Percentiles rank a stretch among this genome's conserved stretches.
These are phyloP conservation scores for Phytopythium sindhum DNA, from an alignment of 352 stramenopile species.

Conservation along the genomic window DNA sequence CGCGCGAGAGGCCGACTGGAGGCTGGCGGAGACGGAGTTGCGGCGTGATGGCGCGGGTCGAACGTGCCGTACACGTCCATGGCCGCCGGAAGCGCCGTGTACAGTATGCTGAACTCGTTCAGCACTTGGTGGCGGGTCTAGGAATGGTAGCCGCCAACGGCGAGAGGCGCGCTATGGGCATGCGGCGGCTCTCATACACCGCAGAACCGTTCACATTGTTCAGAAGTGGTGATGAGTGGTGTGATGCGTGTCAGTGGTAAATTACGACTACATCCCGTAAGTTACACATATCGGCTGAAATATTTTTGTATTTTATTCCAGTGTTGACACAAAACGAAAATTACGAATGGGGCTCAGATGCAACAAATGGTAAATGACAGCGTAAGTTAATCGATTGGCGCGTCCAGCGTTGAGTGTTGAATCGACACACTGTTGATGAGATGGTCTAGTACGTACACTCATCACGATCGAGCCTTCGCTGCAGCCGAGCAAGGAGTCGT, in stretches of 20 bases:
- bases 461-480: no score
- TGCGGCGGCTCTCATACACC: not conserved
- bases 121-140: not conserved
- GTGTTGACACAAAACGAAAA: no score
- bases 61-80: slow-evolving; percentile 5
- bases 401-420: no score
- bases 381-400: not conserved
- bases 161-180: not conserved
- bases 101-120: not conserved
- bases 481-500: no score
- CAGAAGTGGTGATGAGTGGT: not conserved
- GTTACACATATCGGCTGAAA: no score
- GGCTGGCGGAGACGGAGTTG: not conserved
- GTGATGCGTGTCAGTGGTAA: not conserved
- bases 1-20: not conserved
- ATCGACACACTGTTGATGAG: no score
- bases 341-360: no score
- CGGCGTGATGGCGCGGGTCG: not conserved
- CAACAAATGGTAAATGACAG: not conserved
- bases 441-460: not conserved
- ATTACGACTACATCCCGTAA: not conserved
- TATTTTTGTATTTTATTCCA: no score
- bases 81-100: not conserved
- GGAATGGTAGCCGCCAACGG: not conserved
- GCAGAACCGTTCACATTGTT: not conserved